These are phyloP conservation scores for Fagus sylvatica DNA, from an alignment of 306 rosid genomes.

Conservation along the genomic window DNA sequence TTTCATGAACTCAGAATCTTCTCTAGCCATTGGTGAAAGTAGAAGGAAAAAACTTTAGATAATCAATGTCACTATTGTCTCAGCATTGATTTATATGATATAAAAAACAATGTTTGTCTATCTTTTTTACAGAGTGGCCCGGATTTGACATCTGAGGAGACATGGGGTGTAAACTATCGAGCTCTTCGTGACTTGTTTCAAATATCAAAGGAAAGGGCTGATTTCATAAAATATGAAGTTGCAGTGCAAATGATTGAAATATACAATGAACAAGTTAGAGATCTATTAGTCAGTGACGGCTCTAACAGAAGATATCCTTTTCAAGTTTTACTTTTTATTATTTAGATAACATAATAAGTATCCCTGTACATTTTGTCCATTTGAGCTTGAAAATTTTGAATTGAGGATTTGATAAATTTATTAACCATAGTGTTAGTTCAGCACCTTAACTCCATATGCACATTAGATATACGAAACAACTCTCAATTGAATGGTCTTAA, in stretches of 20 bases:
- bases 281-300: constrained; percentile 84
- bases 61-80: constrained; percentile 5
- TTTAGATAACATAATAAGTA: constrained; percentile 1
- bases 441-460: constrained; percentile 57
- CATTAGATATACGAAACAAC: constrained; percentile 92
- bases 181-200: constrained; percentile 89
- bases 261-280: constrained; percentile 97
- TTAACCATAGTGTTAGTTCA: constrained; percentile 5
- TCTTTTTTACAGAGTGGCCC: constrained; percentile 75
- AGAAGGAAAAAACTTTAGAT: background rate
- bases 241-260: constrained; percentile 97
- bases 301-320: constrained; percentile 95
- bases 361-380: background rate
- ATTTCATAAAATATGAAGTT: constrained; percentile 79
- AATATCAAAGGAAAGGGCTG: constrained; percentile 70
- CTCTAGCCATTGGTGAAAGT: background rate
- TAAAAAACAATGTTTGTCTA: constrained; percentile 22
- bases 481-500: constrained; percentile 94
- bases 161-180: constrained; percentile 97
- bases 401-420: constrained; percentile 13
- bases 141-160: constrained; percentile 74
- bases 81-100: background rate
- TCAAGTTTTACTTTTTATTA: constrained; percentile 9
- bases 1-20: constrained; percentile 14
- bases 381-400: background rate